Conservation (phyloP, 192 early-diverging fungal genomes). For the Linnemannia zychae region DNA sequence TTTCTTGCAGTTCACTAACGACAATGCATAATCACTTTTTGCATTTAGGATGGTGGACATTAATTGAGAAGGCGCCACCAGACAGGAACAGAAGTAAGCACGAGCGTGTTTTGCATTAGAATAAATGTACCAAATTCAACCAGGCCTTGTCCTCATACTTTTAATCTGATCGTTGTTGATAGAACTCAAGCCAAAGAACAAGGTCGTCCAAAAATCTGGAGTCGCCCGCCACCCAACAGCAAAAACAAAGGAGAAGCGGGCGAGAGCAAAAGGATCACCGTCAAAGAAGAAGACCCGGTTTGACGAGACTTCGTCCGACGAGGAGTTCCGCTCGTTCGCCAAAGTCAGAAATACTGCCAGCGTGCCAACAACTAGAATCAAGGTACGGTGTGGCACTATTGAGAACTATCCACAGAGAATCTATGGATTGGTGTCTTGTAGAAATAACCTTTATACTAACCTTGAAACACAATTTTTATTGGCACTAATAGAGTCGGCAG, state of each 20-base stretch:
- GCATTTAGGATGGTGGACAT: constrained; percentile 66
- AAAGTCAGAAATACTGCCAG: constrained; percentile 35
- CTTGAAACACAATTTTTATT: constrained; percentile 36
- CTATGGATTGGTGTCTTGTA: background rate
- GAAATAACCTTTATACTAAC: no score
- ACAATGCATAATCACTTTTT: constrained; percentile 28
- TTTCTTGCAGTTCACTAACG: background rate
- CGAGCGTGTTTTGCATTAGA: background rate
- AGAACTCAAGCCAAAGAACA: constrained; percentile 54
- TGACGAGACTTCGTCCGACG: constrained; percentile 54
- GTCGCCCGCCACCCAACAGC: constrained; percentile 1
- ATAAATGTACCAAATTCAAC: background rate
- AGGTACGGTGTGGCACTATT: constrained; percentile 28
- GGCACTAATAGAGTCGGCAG: constrained; percentile 35
- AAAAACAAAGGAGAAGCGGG: constrained; percentile 46
- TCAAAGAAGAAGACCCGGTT: constrained; percentile 49
- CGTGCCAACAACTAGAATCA: constrained; percentile 53
- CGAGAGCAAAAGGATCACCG: constrained; percentile 36
- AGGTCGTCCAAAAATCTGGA: constrained; percentile 31
- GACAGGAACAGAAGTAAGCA: constrained; percentile 53
- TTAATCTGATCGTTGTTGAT: background rate
- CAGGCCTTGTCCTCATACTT: background rate
- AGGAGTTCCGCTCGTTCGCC: constrained; percentile 50
- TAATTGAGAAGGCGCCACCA: constrained; percentile 64
- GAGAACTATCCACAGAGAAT: background rate